phyloP scores from a whole-genome alignment of 805 yeast species.

The Candida tammaniensis region DNA sequence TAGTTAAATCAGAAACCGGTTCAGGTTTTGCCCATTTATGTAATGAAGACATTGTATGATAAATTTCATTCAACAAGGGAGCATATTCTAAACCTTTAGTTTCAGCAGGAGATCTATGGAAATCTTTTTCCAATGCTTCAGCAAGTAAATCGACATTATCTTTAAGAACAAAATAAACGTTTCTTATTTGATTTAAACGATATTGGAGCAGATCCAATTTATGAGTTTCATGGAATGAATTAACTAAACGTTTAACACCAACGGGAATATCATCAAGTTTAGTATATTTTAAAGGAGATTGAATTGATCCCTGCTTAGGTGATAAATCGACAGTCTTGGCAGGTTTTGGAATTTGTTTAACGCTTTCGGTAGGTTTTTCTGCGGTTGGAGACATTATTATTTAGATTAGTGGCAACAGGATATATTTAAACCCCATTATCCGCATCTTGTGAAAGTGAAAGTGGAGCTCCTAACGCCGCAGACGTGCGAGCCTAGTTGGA shows the following conservation, averaged over 20 bases:
- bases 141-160: constrained; percentile 56
- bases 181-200: constrained; percentile 63
- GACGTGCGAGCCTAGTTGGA: too few species aligned
- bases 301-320: too few species aligned
- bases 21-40: constrained; percentile 60
- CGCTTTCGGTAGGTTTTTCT: too few species aligned
- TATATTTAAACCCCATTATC: too few species aligned
- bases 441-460: too few species aligned
- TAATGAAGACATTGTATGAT: constrained; percentile 56
- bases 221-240: constrained; percentile 42
- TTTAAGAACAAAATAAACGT: constrained; percentile 59
- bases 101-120: constrained; percentile 64
- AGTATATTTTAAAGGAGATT: constrained; percentile 31
- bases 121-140: constrained; percentile 62
- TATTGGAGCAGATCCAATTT: constrained; percentile 51
- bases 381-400: too few species aligned
- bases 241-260: constrained; percentile 41
- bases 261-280: constrained; percentile 46
- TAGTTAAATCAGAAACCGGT: constrained; percentile 34
- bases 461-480: too few species aligned
- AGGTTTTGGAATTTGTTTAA: too few species aligned
- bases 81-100: constrained; percentile 57
- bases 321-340: too few species aligned
- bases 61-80: constrained; percentile 51
- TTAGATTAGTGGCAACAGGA: too few species aligned